Percentiles rank a stretch among this genome's conserved stretches.
These are phyloP conservation scores for Kuraishia ogatae DNA, from an alignment of 805 yeast species.

Conservation along the genomic window DNA sequence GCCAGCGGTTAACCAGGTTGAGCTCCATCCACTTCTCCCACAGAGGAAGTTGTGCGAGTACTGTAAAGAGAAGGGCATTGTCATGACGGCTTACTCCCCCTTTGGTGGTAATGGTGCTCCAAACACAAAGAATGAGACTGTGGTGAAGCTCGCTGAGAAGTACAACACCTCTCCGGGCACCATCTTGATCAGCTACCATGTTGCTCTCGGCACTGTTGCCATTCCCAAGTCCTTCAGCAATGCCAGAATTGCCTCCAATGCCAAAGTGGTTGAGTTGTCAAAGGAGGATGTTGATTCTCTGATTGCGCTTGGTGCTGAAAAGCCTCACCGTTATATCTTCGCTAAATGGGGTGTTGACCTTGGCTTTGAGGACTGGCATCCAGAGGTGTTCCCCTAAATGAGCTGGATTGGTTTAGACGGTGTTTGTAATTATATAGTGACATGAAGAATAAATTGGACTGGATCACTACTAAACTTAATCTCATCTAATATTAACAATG, in stretches of 20 bases:
- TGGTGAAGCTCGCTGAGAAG: constrained; percentile 35
- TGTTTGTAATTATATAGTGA: no score
- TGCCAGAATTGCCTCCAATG: constrained; percentile 26
- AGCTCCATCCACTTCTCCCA: constrained; percentile 33
- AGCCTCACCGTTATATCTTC: constrained; percentile 22
- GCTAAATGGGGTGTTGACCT: constrained; percentile 23
- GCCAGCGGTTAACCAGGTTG: constrained; percentile 38
- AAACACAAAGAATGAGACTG: constrained; percentile 31
- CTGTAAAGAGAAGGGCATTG: constrained; percentile 20
- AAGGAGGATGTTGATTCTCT: not conserved
- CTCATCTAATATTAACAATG: no score
- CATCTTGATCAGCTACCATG: constrained; percentile 48
- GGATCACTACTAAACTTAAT: no score
- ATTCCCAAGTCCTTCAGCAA: constrained; percentile 41
- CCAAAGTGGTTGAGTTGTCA: constrained; percentile 2
- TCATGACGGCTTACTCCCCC: constrained; percentile 32
- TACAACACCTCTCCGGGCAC: constrained; percentile 37
- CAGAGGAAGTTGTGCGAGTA: constrained; percentile 23
- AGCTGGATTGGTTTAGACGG: not conserved
- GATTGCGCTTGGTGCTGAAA: constrained; percentile 1
- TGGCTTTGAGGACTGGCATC: constrained; percentile 21
- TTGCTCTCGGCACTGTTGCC: constrained; percentile 46
- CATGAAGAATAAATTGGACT: no score
- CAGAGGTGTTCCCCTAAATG: not conserved
- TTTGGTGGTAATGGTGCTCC: constrained; percentile 31